These are phyloP conservation scores for Tetracentron sinense DNA, from an alignment of 164 flowering plant species.

Conservation along the genomic window DNA sequence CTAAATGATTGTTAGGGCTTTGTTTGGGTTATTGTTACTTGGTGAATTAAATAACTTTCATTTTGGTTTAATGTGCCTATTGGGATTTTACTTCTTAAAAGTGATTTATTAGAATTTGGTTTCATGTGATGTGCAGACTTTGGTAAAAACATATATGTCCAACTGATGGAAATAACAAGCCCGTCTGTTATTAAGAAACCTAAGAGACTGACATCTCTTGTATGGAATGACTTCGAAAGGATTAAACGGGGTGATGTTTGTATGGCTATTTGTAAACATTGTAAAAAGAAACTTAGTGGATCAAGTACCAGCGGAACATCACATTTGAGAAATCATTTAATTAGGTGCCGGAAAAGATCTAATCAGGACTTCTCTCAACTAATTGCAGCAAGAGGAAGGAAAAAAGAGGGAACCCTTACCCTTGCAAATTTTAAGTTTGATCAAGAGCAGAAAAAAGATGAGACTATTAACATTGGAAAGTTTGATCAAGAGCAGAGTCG, in stretches of 20 bases:
- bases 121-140: slow-evolving; percentile 21
- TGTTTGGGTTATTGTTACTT: background rate
- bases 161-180: slow-evolving; percentile 52
- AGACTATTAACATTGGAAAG: slow-evolving; percentile 31
- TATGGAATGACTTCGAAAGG: too few relatives aligned
- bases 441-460: slow-evolving; percentile 45
- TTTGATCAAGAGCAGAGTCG: slow-evolving; percentile 26
- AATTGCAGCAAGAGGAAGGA: slow-evolving; percentile 52
- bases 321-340: slow-evolving; percentile 79
- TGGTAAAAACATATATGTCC: slow-evolving; percentile 4
- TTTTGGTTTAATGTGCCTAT: background rate
- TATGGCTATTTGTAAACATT: slow-evolving; percentile 72
- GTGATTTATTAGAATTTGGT: background rate
- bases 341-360: slow-evolving; percentile 46
- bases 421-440: slow-evolving; percentile 40
- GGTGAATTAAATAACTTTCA: background rate
- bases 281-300: slow-evolving; percentile 74
- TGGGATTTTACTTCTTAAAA: background rate
- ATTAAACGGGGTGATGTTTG: slow-evolving; percentile 58
- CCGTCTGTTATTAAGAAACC: slow-evolving; percentile 46
- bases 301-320: slow-evolving; percentile 85
- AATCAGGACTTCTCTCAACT: slow-evolving; percentile 57
- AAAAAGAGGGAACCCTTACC: slow-evolving; percentile 36
- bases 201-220: slow-evolving; percentile 70
- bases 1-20: background rate